Evolutionary conservation across 2,329 filamentous ascomycete species (phyloP).

Genomic region (Lasiodiplodia citricola): DNA sequence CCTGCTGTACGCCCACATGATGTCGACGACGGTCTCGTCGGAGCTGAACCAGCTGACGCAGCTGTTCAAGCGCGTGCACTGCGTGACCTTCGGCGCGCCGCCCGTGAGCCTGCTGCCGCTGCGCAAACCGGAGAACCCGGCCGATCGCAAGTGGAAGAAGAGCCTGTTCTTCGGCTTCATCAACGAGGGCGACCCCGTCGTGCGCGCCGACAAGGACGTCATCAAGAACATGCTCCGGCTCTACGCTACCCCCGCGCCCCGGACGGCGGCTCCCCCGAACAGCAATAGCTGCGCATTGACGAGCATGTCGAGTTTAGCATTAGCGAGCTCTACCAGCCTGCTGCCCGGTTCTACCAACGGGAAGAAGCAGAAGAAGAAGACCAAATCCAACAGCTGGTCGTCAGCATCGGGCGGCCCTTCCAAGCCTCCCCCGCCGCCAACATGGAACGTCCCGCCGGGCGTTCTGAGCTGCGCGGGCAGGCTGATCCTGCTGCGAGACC

Average conservation of each 20-base stretch:
- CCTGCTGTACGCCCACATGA: constrained; percentile 82
- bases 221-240: constrained; percentile 74
- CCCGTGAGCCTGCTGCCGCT: constrained; percentile 76
- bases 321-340: constrained; percentile 8
- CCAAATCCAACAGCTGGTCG: constrained; percentile 27
- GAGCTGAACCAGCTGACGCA: constrained; percentile 72
- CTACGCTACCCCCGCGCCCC: constrained; percentile 66
- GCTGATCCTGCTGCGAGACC: constrained; percentile 65
- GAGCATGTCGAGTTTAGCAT: neutral
- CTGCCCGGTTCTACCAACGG: neutral
- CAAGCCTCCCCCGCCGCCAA: constrained; percentile 37
- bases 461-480: constrained; percentile 73
- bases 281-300: constrained; percentile 10
- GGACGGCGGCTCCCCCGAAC: neutral
- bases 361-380: constrained; percentile 27
- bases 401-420: constrained; percentile 26
- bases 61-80: constrained; percentile 80
- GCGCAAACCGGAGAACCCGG: constrained; percentile 56
- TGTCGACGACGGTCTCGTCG: constrained; percentile 65
- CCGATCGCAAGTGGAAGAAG: constrained; percentile 53
- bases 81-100: constrained; percentile 83
- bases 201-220: constrained; percentile 77
- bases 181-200: constrained; percentile 86
- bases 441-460: constrained; percentile 70
- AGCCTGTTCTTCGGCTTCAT: constrained; percentile 80